Evolutionary conservation across 257 asterid species (phyloP).

Genomic region (Nicotiana undulata): DNA sequence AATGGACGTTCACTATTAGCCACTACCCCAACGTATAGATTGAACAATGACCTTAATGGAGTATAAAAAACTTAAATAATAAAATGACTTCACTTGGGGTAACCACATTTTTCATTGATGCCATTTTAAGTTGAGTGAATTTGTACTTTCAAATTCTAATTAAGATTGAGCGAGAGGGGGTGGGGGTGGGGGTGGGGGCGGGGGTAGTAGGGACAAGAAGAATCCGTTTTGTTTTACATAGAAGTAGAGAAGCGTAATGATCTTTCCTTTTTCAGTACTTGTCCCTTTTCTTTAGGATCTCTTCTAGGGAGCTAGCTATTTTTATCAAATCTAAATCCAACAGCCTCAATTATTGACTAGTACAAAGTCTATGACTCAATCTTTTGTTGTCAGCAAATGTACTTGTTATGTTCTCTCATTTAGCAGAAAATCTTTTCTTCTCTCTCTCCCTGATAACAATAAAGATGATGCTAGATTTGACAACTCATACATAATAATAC

Average conservation of each 20-base stretch:
- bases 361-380: conserved; percentile 11
- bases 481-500: not conserved
- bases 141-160: not conserved
- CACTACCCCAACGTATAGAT: not conserved
- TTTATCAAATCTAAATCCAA: conserved; percentile 28
- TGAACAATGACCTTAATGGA: not conserved
- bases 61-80: not conserved
- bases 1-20: not conserved
- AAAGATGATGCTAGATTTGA: conserved; percentile 7
- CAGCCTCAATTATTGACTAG: conserved; percentile 63
- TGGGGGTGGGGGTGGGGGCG: not conserved
- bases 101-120: not conserved
- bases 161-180: not conserved
- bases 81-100: not conserved
- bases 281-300: conserved; percentile 24
- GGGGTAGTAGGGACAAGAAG: not conserved
- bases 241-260: conserved; percentile 19
- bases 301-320: conserved; percentile 12
- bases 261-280: conserved; percentile 24
- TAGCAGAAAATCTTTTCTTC: too few species aligned
- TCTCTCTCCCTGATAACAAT: conserved; percentile 5
- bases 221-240: not conserved
- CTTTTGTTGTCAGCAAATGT: conserved; percentile 29
- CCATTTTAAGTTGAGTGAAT: not conserved
- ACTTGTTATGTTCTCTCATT: not conserved